Evolutionary conservation across 2,329 filamentous ascomycete species (phyloP), one percentile per base, ranked within the genome.

Genomic region (Trichoderma citrinoviride): DNA sequence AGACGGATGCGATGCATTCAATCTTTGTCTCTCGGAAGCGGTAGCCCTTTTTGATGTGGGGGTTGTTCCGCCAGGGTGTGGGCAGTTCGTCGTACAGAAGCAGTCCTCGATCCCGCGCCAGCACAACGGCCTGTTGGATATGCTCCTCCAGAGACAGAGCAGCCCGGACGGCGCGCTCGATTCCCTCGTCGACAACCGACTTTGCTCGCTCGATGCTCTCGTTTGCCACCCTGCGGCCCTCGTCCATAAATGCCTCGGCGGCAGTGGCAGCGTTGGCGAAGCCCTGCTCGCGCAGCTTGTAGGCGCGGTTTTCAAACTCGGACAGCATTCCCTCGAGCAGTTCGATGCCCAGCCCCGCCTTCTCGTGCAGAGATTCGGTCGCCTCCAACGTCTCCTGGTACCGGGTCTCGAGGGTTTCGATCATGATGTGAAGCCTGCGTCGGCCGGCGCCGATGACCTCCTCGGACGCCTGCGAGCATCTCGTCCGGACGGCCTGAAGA

Each of bases 11-110:
- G 58, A 98, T 82, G 75, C 94, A 98, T 70, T 94, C 94, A 64
- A 94, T 81, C 77, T 96, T 96, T 66, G 91, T 93, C 72, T 96
- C 92, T 67, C 87, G 90, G 81, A 99, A 99, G 58, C 95, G 93
- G 76, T 99, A 99, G 19, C 95, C 95, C 61, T 86, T 87, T 58
- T 88, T 82, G 74, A 99, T 98, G 78, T 99, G 92, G 2, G 93
- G 93, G 78, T 99, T 99, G 73, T 96, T 90, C 67, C 91, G 86
- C 95, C 95, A 99, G 0, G 95, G 95, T 43, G 90, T 82, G 1
- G 95, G 95, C 5, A 99, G 83, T 72, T 97, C 93, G 53, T 96
- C 88, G 78, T 98, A 99, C 67, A 85, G 85, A 70, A 99, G 90
- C 15, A 97, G 83, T 54, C 93, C 92, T 56, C 92, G 85, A 73